phyloP scores from a whole-genome alignment of 2,329 filamentous ascomycete genomes.

The Escovopsis sp. region DNA sequence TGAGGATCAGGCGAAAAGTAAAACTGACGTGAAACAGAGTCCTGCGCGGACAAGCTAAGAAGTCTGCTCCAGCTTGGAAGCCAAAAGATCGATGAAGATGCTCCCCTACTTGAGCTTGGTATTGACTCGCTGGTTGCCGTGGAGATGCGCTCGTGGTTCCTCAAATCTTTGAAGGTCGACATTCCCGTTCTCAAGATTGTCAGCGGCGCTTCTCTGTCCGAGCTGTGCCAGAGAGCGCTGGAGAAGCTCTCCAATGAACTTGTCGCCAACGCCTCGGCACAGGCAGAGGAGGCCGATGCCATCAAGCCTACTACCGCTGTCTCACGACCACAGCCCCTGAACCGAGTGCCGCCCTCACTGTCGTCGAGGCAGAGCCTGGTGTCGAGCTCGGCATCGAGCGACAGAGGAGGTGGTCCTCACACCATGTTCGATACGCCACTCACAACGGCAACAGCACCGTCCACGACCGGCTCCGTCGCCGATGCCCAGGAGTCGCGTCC shows the following conservation, averaged over 20 bases:
- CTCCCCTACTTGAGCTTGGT: not conserved
- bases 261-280: not conserved
- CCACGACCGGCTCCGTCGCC: no score
- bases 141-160: slow-evolving; percentile 33
- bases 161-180: slow-evolving; percentile 26
- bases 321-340: no score
- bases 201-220: slow-evolving; percentile 6
- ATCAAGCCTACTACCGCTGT: not conserved
- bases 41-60: not conserved
- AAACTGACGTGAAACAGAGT: not conserved
- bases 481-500: no score
- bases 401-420: no score
- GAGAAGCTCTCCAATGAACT: slow-evolving; percentile 1
- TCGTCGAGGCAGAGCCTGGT: not conserved
- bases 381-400: no score
- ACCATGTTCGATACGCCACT: no score
- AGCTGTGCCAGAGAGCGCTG: slow-evolving; percentile 4
- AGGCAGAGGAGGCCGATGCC: not conserved
- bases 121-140: slow-evolving; percentile 19
- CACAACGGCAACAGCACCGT: no score
- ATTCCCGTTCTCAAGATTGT: slow-evolving; percentile 29
- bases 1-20: no score
- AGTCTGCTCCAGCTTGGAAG: not conserved
- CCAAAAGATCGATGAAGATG: not conserved
- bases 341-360: no score